Conservation (phyloP, 2,329 filamentous ascomycete species). For the Coniochaeta prunicola region DNA sequence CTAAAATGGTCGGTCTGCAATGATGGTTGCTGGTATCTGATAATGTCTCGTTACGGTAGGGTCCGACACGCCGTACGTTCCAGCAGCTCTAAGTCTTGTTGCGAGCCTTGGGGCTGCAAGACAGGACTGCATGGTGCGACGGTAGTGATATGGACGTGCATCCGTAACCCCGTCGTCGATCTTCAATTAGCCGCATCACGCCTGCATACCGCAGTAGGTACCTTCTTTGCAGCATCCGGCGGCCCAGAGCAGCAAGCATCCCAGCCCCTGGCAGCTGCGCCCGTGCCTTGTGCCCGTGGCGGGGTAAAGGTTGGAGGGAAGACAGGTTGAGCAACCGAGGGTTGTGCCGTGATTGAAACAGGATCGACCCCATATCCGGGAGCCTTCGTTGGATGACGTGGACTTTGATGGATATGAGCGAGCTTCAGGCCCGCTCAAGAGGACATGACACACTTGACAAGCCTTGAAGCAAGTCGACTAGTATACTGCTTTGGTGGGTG, state of each 20-base stretch:
- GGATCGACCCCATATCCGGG: background rate
- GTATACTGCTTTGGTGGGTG: background rate
- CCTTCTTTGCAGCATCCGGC: background rate
- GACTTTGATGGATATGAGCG: background rate
- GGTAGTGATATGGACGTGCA: background rate
- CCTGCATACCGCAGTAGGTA: background rate
- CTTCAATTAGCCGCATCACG: background rate
- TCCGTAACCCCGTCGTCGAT: background rate
- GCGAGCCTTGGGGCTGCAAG: background rate
- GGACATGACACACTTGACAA: background rate
- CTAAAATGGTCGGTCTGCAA: background rate
- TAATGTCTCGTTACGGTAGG: background rate
- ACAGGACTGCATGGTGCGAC: background rate
- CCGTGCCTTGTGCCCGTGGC: background rate
- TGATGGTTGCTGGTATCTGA: background rate
- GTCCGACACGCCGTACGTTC: background rate
- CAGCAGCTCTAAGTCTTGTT: background rate
- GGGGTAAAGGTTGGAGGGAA: background rate
- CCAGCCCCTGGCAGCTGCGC: background rate
- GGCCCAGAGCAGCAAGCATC: background rate
- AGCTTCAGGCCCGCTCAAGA: background rate
- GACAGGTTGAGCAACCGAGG: background rate
- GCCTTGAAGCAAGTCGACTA: background rate
- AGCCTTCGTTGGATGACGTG: background rate
- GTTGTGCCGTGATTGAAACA: background rate